Percentiles rank a stretch among this genome's conserved stretches.
Conservation (phyloP, 495 filamentous ascomycete species). For the Parachaetomium inaequale region DNA sequence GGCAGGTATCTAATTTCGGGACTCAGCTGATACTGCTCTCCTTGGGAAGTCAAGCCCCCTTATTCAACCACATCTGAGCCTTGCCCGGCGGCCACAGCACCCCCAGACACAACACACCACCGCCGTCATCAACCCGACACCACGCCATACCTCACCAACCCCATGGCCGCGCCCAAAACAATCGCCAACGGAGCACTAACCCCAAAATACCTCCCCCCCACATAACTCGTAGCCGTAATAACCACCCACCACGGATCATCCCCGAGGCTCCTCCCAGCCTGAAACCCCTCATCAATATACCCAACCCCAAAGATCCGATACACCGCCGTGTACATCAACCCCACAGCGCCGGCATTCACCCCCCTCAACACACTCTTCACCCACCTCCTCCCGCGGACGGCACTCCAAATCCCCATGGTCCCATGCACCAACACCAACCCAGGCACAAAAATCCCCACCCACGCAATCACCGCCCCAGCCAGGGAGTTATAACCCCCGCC, state of each 20-base stretch:
- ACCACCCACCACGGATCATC: constrained; percentile 73
- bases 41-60: too few species aligned
- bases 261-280: constrained; percentile 55
- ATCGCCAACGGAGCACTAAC: constrained; percentile 61
- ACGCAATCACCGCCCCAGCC: constrained; percentile 57
- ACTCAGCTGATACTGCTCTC: too few species aligned
- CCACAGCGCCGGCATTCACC: constrained; percentile 72
- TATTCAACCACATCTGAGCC: too few species aligned
- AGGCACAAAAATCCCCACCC: constrained; percentile 68
- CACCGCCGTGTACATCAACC: constrained; percentile 80
- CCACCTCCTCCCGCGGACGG: constrained; percentile 50
- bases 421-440: constrained; percentile 64
- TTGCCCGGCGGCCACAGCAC: too few species aligned
- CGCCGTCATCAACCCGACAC: constrained; percentile 23
- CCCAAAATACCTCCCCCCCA: constrained; percentile 59
- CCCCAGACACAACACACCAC: too few species aligned
- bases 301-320: constrained; percentile 80
- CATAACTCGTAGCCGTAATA: constrained; percentile 59
- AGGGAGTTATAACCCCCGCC: constrained; percentile 31
- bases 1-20: too few species aligned
- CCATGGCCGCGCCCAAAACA: constrained; percentile 60
- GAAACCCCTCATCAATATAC: constrained; percentile 54
- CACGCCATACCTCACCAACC: constrained; percentile 63
- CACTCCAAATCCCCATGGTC: constrained; percentile 67
- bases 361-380: constrained; percentile 61